Evolutionary conservation across 2,329 filamentous ascomycete genomes (phyloP).

Genomic region (Leptosphaerulina australis): DNA sequence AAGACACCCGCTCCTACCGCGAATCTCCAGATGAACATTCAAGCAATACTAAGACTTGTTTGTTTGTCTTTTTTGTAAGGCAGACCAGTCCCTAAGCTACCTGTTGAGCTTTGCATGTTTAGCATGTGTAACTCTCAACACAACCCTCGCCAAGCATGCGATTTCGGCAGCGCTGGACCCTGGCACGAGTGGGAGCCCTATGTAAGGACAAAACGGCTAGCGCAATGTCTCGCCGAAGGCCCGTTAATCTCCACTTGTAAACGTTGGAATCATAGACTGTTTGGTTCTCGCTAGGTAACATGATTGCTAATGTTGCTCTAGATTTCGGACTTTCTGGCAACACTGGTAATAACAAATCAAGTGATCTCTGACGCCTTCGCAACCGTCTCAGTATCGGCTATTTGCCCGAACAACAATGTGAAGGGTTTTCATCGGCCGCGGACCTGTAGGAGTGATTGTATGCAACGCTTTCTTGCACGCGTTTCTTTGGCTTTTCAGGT

Average conservation of each 20-base stretch:
- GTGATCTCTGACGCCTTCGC: conserved; percentile 10
- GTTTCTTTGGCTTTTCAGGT: conserved; percentile 9
- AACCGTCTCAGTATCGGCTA: conserved; percentile 4
- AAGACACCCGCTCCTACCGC: no score
- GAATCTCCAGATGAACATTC: no score
- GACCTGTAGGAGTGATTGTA: conserved; percentile 1
- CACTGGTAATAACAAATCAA: conserved; percentile 13
- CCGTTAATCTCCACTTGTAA: conserved; percentile 9
- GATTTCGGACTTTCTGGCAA: conserved; percentile 13
- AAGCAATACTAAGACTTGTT: no score
- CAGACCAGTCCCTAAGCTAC: neutral
- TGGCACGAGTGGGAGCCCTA: conserved; percentile 8
- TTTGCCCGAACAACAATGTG: conserved; percentile 8
- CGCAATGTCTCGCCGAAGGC: conserved; percentile 12
- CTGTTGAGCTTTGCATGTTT: neutral
- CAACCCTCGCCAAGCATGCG: conserved; percentile 6
- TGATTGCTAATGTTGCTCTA: conserved; percentile 21
- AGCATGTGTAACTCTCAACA: conserved; percentile 6
- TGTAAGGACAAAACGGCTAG: conserved; percentile 3
- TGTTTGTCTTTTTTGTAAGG: neutral
- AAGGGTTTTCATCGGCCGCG: conserved; percentile 18
- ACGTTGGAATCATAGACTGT: conserved; percentile 19
- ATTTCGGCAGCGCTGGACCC: conserved; percentile 11
- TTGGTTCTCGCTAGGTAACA: conserved; percentile 15
- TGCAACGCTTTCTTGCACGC: conserved; percentile 6